Conservation (phyloP, 306 rosid genomes). For the Vicia sativa region DNA sequence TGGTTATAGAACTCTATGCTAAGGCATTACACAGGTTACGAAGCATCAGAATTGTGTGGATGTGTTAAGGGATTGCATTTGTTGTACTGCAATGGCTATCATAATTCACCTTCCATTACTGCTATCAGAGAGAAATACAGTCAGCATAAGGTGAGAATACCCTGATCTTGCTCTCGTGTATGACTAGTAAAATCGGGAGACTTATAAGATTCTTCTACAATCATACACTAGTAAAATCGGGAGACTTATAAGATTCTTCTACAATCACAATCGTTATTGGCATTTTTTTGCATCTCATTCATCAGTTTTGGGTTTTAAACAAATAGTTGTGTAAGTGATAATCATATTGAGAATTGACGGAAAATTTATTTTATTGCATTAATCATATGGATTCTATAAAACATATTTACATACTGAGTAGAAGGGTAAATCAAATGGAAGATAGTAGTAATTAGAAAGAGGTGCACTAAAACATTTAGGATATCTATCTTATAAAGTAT, state of each 20-base stretch:
- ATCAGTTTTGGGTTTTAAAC: not conserved
- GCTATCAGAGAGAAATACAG: constrained; percentile 63
- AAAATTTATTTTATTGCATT: constrained; percentile 15
- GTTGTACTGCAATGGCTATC: constrained; percentile 47
- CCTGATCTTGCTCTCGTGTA: constrained; percentile 39
- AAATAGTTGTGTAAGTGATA: constrained; percentile 7
- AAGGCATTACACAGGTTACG: not conserved
- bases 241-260: no score
- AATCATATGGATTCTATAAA: constrained; percentile 1
- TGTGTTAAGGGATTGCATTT: constrained; percentile 58
- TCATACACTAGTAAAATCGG: no score
- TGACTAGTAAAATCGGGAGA: no score
- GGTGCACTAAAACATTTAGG: not conserved
- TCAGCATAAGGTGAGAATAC: constrained; percentile 60
- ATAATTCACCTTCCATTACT: constrained; percentile 49
- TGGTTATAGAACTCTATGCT: constrained; percentile 29
- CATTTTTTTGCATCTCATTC: constrained; percentile 1
- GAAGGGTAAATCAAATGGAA: constrained; percentile 13
- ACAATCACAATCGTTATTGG: no score
- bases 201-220: no score
- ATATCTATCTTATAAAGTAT: constrained; percentile 4
- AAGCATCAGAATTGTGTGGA: constrained; percentile 54
- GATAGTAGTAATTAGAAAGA: not conserved
- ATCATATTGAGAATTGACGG: not conserved
- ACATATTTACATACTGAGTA: not conserved